Base-by-base conservation (phyloP, 176 grass and related monocot species). In the Raddia distichophylla region DNA sequence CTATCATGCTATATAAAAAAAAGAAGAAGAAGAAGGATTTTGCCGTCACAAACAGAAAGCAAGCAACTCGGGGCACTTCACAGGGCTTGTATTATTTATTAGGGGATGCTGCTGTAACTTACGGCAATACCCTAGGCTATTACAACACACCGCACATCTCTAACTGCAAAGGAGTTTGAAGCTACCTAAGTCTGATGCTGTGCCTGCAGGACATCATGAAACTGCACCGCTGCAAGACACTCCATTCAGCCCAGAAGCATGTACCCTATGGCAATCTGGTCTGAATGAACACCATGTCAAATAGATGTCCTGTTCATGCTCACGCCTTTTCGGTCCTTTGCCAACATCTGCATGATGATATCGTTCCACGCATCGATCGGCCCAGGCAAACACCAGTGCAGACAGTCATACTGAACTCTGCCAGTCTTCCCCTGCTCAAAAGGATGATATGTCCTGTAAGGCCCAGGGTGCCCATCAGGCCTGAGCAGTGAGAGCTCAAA, bases 371-470 rank as follows among this genome's bases (percentile, higher is more conserved):
- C 63, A 79, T 99, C 97, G 7, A 96, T 80, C 48, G 87, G 82
- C 1, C 97, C 93, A 1, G 97, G 93, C 73, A 99, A 74, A 77
- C 97, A 96, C 96, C 96, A 99, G 74, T 99, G 93, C 34, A 99
- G 79, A 67, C 97, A 99, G 73, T 96, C 97, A 73, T 93, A 93
- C 74, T 95, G 89, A 35, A 93, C 84, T 19, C 59, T 81, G 34
- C 63, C 34, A 0, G 71, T 71, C 54, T 0, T 64, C 8, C 65
- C 85, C 18, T 87, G 75, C 5, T 80, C 47, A 5, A 85, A 99
- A 45, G 97, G 97, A 74, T 90, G 97, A 33, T 77, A 93, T 6
- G 64, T 69, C 60, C 91, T 83, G 68, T 90, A 99, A 49, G 91
- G 93, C 9, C 97, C 97, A 0, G 97, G 17, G 67, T 99, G 97